Conservation (phyloP, 2,329 filamentous ascomycete species). For the Scedosporium dehoogii region DNA sequence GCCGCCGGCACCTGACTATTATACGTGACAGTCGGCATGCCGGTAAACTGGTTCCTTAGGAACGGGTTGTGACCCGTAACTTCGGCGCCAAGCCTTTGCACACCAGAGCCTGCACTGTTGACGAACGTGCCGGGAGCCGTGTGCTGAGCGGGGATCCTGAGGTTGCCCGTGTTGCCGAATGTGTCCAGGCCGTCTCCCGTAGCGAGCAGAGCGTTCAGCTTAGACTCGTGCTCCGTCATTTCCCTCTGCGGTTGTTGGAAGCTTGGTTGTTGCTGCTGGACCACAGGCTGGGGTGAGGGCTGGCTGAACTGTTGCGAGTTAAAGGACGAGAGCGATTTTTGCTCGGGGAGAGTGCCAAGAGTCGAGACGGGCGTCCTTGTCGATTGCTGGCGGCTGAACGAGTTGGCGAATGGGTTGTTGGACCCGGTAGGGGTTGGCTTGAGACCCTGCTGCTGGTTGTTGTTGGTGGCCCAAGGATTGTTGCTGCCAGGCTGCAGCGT, state of each 20-base stretch:
- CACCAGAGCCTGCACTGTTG: conserved; percentile 83
- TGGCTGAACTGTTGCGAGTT: neutral
- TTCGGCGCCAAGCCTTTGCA: conserved; percentile 56
- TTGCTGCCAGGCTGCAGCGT: conserved; percentile 71
- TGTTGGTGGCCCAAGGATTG: conserved; percentile 78
- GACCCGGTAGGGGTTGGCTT: conserved; percentile 85
- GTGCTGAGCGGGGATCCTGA: conserved; percentile 92
- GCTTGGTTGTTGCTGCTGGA: conserved; percentile 33
- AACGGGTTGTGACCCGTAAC: conserved; percentile 88
- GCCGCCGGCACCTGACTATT: conserved; percentile 41
- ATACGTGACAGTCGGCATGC: conserved; percentile 55
- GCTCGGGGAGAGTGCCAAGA: conserved; percentile 69
- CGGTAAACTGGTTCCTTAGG: conserved; percentile 72
- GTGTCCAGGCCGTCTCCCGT: conserved; percentile 92
- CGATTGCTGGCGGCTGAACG: conserved; percentile 44
- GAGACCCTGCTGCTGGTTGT: conserved; percentile 50
- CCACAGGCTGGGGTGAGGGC: conserved; percentile 32
- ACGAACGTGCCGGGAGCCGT: conserved; percentile 94
- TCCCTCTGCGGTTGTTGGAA: conserved; percentile 42
- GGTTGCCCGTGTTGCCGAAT: conserved; percentile 92
- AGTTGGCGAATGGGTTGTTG: conserved; percentile 91
- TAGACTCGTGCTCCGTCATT: conserved; percentile 55
- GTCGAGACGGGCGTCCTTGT: conserved; percentile 52
- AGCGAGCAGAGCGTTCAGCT: conserved; percentile 77
- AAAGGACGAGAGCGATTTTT: conserved; percentile 60